Percentiles rank a stretch among this genome's conserved stretches.
phyloP scores from a whole-genome alignment of 1,284 basidiomycete genomes.

The Malassezia equina region DNA sequence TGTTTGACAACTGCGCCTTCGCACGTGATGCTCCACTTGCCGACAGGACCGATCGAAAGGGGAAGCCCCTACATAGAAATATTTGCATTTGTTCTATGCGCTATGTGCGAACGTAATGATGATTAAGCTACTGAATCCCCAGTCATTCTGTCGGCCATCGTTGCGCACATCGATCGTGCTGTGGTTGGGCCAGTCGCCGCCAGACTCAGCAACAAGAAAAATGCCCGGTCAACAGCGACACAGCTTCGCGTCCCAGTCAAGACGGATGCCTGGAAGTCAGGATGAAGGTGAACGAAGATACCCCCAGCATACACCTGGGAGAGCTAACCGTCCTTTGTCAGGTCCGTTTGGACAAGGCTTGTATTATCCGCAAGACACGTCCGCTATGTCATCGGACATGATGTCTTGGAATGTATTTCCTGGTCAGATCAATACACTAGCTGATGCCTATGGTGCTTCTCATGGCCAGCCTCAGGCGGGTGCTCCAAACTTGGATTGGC shows the following conservation, averaged over 20 bases:
- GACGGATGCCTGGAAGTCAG: not conserved
- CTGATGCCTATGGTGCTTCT: constrained; percentile 16
- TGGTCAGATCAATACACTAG: not conserved
- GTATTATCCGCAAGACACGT: not conserved
- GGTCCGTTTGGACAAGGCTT: not conserved
- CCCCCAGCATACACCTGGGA: not conserved
- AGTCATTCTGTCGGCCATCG: not conserved
- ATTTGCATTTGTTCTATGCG: not conserved
- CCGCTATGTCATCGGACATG: not conserved
- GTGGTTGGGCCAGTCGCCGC: not conserved
- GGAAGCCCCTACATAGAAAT: not conserved
- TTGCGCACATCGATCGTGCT: not conserved
- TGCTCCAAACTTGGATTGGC: constrained; percentile 1
- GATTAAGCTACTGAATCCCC: not conserved
- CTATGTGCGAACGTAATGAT: not conserved
- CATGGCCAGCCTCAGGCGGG: constrained; percentile 14
- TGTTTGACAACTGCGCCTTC: no score
- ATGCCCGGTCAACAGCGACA: not conserved
- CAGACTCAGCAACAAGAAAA: not conserved
- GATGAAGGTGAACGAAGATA: not conserved
- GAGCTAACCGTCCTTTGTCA: not conserved
- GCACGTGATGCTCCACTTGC: not conserved
- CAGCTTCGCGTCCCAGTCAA: not conserved
- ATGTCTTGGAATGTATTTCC: constrained; percentile 4
- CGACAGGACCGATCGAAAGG: not conserved